Percentiles rank a stretch among this genome's conserved stretches.
These are phyloP conservation scores for Gypsophila paniculata DNA, from an alignment of 179 eudicot species.

Conservation along the genomic window DNA sequence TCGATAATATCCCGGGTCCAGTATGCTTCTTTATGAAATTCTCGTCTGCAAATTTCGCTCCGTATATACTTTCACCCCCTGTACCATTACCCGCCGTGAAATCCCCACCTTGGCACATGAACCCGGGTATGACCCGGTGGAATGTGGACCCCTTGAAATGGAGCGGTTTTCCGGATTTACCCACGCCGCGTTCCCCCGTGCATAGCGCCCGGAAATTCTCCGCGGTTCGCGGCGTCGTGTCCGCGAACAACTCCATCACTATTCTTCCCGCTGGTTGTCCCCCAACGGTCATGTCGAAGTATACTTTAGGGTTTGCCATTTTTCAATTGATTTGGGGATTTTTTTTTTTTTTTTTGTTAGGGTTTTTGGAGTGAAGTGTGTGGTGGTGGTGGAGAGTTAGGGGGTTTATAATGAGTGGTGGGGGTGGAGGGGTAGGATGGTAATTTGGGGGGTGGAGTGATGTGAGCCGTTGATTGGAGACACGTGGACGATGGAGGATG, in stretches of 20 bases:
- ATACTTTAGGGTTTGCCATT: conserved; percentile 68
- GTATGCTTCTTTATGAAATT: conserved; percentile 77
- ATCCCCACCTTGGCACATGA: conserved; percentile 88
- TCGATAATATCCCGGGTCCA: conserved; percentile 66
- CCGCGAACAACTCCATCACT: conserved; percentile 71
- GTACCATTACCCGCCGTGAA: conserved; percentile 82
- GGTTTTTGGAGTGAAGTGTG: conserved; percentile 10
- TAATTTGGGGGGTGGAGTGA: no score
- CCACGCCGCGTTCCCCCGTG: conserved; percentile 76
- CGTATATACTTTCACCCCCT: conserved; percentile 82
- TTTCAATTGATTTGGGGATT: not conserved
- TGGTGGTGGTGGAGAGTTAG: not conserved
- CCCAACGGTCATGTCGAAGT: conserved; percentile 65
- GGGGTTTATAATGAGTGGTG: not conserved
- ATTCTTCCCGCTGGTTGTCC: conserved; percentile 54
- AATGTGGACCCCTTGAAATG: conserved; percentile 71
- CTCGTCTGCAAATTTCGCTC: conserved; percentile 67
- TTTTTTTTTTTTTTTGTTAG: not conserved
- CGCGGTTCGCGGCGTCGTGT: conserved; percentile 55
- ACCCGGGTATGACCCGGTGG: conserved; percentile 68
- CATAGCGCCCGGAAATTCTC: conserved; percentile 83
- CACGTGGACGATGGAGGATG: conserved; percentile 13
- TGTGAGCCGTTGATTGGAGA: not conserved
- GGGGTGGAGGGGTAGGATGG: not conserved
- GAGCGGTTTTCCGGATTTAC: conserved; percentile 53